Evolutionary conservation across 1,284 basidiomycete species (phyloP).

Genomic region (Ganoderma lingzhi): DNA sequence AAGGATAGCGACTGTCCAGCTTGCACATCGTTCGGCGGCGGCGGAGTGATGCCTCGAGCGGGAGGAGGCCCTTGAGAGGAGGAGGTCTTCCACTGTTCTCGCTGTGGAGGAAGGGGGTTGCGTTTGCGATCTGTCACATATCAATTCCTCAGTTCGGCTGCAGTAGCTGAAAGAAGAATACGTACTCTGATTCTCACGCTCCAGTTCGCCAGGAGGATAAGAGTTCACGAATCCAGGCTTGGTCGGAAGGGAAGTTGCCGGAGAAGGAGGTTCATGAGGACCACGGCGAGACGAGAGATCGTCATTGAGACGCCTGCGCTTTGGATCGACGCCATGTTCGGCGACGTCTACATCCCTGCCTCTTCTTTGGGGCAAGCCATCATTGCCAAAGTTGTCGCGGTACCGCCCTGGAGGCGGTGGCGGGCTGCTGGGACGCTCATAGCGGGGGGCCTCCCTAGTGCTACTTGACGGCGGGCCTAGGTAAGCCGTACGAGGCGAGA

Average conservation of each 20-base stretch:
- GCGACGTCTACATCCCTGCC: slow-evolving; percentile 37
- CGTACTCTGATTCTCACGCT: slow-evolving; percentile 4
- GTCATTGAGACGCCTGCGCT: slow-evolving; percentile 45
- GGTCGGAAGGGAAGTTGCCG: slow-evolving; percentile 31
- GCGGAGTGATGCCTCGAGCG: neutral
- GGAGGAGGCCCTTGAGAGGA: neutral
- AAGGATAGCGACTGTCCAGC: neutral
- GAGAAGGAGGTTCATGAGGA: slow-evolving; percentile 24
- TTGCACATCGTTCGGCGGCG: neutral
- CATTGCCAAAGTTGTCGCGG: slow-evolving; percentile 32
- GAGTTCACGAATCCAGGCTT: slow-evolving; percentile 25
- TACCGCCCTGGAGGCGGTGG: slow-evolving; percentile 28
- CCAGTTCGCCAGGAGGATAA: neutral
- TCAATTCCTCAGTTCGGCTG: neutral
- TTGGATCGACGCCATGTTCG: slow-evolving; percentile 36
- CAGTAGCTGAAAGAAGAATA: neutral
- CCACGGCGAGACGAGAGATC: slow-evolving; percentile 35
- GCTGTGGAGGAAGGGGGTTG: slow-evolving; percentile 33
- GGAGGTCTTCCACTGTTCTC: slow-evolving; percentile 24
- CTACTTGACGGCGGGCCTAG: slow-evolving; percentile 19
- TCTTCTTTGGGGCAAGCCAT: slow-evolving; percentile 41
- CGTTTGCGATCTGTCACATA: slow-evolving; percentile 32
- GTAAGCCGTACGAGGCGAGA: slow-evolving; percentile 16
- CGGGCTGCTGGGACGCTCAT: slow-evolving; percentile 30
- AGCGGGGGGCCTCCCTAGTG: slow-evolving; percentile 28